Base-by-base conservation (phyloP, 139 green algal genomes). In the Auxenochlorella pyrenoidosa region DNA sequence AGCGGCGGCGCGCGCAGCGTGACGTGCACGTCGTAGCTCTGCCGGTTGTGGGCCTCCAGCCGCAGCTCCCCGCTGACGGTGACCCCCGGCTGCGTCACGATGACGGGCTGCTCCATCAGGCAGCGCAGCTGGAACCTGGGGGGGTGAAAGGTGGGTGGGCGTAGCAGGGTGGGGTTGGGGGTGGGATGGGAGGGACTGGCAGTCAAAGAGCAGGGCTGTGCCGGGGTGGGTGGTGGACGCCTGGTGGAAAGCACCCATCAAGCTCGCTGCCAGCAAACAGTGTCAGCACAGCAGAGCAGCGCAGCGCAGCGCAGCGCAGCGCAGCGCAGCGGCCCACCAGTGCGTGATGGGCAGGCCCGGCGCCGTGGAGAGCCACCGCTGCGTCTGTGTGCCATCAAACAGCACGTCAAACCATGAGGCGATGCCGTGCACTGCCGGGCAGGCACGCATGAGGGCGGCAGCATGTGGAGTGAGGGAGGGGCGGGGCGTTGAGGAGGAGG, bases 371-470 rank as follows among this genome's bases (percentile, higher is more conserved):
- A 99, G 94, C 94, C 94, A 98, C 22, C 94, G 83, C 68, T 93
- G 94, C 54, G 80, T 76, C 28, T 90, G 77, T 30, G 66, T 89
- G 43, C 95, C 96, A 41, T 95, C 90, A 91, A 99, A 99, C 43
- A 97, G 91, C 47, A 99, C 96, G 88, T 99, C 97, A 92, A 99
- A 99, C 97, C 97, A 99, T 84, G 90, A 95, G 2, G 96, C 97
- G 18, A 99, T 51, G 47, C 97, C 97, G 88, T 99, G 97, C 65
- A 98, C 92, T 19, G 88, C 89, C 3, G 88, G 84, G 30, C 16
- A 95, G 96, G 58, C 98, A 44, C 18, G 54, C 12, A 21, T 0
- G 63, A 40, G 79, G 24, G 10, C 28, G 34, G 32, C 30, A 32
- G 77, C 77, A 51, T 24, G 1, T n/a, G 26, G 6, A 40, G n/a